Conservation (phyloP, 1,139 yeast species). For the Insectozyma bohioensis region DNA sequence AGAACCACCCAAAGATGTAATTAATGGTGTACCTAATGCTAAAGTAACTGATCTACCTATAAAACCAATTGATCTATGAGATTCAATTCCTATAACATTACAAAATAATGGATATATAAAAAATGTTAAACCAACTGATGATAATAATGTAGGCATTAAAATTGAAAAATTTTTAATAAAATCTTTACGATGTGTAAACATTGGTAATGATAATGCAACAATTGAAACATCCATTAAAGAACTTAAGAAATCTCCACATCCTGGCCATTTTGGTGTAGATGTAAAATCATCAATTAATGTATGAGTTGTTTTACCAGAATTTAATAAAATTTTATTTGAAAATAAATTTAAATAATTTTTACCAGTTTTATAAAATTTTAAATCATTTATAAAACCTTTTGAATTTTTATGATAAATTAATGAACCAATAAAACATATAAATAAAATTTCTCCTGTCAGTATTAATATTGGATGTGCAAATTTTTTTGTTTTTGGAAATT, state of each 20-base stretch:
- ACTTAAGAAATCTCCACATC: constrained; percentile 75
- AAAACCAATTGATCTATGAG: constrained; percentile 65
- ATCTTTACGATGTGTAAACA: constrained; percentile 72
- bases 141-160: constrained; percentile 59
- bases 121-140: constrained; percentile 57
- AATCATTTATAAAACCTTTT: constrained; percentile 47
- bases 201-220: constrained; percentile 72
- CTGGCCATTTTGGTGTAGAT: constrained; percentile 58
- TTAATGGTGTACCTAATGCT: constrained; percentile 76
- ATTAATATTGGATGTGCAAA: constrained; percentile 71
- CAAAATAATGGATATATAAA: constrained; percentile 71
- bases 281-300: constrained; percentile 24
- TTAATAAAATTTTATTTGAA: constrained; percentile 31
- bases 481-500: constrained; percentile 47
- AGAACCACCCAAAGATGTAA: constrained; percentile 64
- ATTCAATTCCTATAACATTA: constrained; percentile 60
- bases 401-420: constrained; percentile 47
- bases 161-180: constrained; percentile 57
- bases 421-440: constrained; percentile 62
- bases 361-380: constrained; percentile 66
- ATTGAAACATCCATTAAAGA: constrained; percentile 76
- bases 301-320: constrained; percentile 25
- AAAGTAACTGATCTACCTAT: constrained; percentile 81
- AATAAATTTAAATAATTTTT: constrained; percentile 62
- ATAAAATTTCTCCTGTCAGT: constrained; percentile 60